Evolutionary conservation across 2,329 filamentous ascomycete species (phyloP), one percentile per base, ranked within the genome.

Genomic region (Fusarium buxicola): DNA sequence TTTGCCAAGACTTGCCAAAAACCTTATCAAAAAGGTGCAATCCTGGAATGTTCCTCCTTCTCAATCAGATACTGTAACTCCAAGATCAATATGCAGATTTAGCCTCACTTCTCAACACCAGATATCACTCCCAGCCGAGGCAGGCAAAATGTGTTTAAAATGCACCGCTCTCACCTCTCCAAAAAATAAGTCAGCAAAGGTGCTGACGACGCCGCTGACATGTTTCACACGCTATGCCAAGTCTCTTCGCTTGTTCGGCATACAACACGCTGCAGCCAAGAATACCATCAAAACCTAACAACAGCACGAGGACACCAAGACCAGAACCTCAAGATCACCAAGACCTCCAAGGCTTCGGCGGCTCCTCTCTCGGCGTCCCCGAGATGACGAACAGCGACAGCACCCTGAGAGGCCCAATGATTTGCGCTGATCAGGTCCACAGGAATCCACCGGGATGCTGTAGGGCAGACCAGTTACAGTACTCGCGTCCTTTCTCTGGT

Each of bases 391-490:
- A 45, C 41, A 53, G 52, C 38, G 52, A 58, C 47, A 39, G 39
- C 38, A 10, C 16, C 4, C 9, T 5, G 18, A 18, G 13, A 11
- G 30, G 25, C 11, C 30, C 48, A 44, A 44, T 51, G 21, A 28
- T 21, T 21, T 27, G 21, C 38, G 18, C 48, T 34, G 27, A 41
- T 18, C 16, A 24, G 18, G 10, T 48, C 32, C 36, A 40, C 47
- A 31, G 13, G 25, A 40, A 15, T 27, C 21, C n/a, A 40, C 34
- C 46, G 32, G 30, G 12, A 18, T 24, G 44, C 45, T 59, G 58
- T 63, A 64, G 49, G 60, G 60, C 60, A 51, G 60, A 60, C 41
- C 59, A 63, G 49, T 64, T 61, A 46, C 34, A 45, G 61, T 49
- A 38, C 40, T 60, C 47, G 61, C 46, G 61, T 62, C 40, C 43